Percentiles rank a stretch among this genome's conserved stretches.
These are phyloP conservation scores for Penicillium nordicum DNA, from an alignment of 2,329 filamentous ascomycete species.

Conservation along the genomic window DNA sequence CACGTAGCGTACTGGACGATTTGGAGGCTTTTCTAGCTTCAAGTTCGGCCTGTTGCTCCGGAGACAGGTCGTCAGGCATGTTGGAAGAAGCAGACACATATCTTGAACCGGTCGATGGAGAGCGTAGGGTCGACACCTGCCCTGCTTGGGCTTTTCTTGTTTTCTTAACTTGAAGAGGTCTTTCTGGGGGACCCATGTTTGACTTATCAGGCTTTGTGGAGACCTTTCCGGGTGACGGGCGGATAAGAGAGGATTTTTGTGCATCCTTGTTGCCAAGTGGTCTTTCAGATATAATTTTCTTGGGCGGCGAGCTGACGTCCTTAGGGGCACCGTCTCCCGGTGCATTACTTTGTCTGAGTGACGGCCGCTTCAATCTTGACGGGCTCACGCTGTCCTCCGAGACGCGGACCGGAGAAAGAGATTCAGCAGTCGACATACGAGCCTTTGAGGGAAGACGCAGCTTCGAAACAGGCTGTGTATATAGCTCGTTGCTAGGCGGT, in stretches of 20 bases:
- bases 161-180: constrained; percentile 41
- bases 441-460: constrained; percentile 35
- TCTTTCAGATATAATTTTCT: constrained; percentile 13
- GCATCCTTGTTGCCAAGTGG: constrained; percentile 49
- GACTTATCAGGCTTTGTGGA: constrained; percentile 54
- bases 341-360: constrained; percentile 21
- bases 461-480: constrained; percentile 30
- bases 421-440: constrained; percentile 26
- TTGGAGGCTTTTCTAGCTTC: constrained; percentile 53
- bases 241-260: constrained; percentile 48
- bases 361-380: constrained; percentile 23
- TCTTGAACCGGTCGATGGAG: constrained; percentile 32
- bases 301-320: constrained; percentile 17
- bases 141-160: constrained; percentile 35
- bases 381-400: constrained; percentile 24
- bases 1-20: constrained; percentile 75
- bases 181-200: constrained; percentile 28
- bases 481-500: constrained; percentile 54
- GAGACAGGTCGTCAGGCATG: constrained; percentile 28
- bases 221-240: constrained; percentile 53
- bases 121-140: constrained; percentile 28
- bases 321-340: constrained; percentile 8
- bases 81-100: constrained; percentile 30
- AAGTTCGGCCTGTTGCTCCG: constrained; percentile 27
- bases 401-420: constrained; percentile 18